Evolutionary conservation across 2,329 filamentous ascomycete species (phyloP).

Genomic region (Penicillium sclerotiorum): DNA sequence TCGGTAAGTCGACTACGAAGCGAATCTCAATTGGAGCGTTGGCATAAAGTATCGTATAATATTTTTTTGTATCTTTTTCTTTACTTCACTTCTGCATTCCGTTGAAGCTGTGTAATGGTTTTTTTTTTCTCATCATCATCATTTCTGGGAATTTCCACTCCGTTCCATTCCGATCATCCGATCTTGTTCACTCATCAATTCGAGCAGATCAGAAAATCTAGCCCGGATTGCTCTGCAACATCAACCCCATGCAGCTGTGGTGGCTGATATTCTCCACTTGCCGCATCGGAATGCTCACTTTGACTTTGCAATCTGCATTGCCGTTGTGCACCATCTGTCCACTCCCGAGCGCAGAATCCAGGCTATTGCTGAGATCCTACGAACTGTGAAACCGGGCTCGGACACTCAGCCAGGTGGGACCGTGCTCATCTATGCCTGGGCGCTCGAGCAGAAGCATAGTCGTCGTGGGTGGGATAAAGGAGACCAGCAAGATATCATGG

Average conservation of each 20-base stretch:
- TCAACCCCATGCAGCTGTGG: slow-evolving; percentile 66
- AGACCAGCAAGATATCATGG: slow-evolving; percentile 85
- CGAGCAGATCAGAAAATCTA: slow-evolving; percentile 59
- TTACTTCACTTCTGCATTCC: too few species aligned
- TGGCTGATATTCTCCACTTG: slow-evolving; percentile 81
- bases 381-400: slow-evolving; percentile 56
- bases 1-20: slow-evolving; percentile 70
- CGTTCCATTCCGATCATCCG: slow-evolving; percentile 10
- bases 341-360: slow-evolving; percentile 72
- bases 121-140: slow-evolving; percentile 27
- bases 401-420: slow-evolving; percentile 53
- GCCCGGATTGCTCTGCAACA: slow-evolving; percentile 60
- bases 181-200: slow-evolving; percentile 9
- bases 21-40: too few species aligned
- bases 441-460: slow-evolving; percentile 85
- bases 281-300: slow-evolving; percentile 69
- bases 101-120: slow-evolving; percentile 44
- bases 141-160: neutral
- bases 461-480: slow-evolving; percentile 86
- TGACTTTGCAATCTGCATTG: slow-evolving; percentile 93
- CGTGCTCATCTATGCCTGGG: slow-evolving; percentile 90
- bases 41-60: too few species aligned
- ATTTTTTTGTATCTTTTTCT: slow-evolving; percentile 7
- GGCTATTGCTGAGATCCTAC: slow-evolving; percentile 71
- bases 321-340: slow-evolving; percentile 90